phyloP scores from a whole-genome alignment of 2,329 filamentous ascomycete species.

The Nemania serpens region DNA sequence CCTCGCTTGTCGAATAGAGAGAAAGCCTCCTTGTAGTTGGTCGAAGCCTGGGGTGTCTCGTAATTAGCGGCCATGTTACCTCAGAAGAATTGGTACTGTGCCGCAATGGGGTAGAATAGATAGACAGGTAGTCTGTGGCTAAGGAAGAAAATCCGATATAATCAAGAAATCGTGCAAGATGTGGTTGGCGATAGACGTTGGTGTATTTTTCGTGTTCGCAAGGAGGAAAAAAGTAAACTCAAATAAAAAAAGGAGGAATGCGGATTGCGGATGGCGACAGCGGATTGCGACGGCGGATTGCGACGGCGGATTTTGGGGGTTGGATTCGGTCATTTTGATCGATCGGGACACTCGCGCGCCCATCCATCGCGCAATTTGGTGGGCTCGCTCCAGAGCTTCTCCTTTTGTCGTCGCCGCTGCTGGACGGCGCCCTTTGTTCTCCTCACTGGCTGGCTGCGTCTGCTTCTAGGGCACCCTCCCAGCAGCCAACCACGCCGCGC shows the following conservation, averaged over 20 bases:
- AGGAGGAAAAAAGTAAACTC: background rate
- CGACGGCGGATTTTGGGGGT: constrained; percentile 18
- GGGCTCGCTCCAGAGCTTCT: constrained; percentile 21
- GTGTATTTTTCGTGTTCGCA: background rate
- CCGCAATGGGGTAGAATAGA: constrained; percentile 7
- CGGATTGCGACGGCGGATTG: constrained; percentile 15
- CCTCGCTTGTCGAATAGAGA: constrained; percentile 99
- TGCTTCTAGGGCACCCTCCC: constrained; percentile 18
- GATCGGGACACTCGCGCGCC: constrained; percentile 17
- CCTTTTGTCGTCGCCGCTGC: constrained; percentile 14
- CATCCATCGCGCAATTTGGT: constrained; percentile 14
- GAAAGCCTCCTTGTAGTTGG: constrained; percentile 99
- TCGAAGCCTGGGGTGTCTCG: constrained; percentile 64
- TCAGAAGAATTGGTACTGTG: background rate
- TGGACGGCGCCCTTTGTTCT: constrained; percentile 10
- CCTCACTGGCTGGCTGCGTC: constrained; percentile 32
- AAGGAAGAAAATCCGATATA: constrained; percentile 10
- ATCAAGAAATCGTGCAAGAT: constrained; percentile 9
- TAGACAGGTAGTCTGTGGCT: too few relatives aligned
- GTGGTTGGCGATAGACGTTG: constrained; percentile 5
- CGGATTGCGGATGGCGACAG: constrained; percentile 17
- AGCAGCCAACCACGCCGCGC: constrained; percentile 28
- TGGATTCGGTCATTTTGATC: constrained; percentile 7
- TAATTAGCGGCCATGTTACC: constrained; percentile 42
- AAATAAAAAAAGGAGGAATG: background rate